Evolutionary conservation across 139 green algal species (phyloP), one percentile per base, ranked within the genome.

Genomic region (Volvox reticuliferus): DNA sequence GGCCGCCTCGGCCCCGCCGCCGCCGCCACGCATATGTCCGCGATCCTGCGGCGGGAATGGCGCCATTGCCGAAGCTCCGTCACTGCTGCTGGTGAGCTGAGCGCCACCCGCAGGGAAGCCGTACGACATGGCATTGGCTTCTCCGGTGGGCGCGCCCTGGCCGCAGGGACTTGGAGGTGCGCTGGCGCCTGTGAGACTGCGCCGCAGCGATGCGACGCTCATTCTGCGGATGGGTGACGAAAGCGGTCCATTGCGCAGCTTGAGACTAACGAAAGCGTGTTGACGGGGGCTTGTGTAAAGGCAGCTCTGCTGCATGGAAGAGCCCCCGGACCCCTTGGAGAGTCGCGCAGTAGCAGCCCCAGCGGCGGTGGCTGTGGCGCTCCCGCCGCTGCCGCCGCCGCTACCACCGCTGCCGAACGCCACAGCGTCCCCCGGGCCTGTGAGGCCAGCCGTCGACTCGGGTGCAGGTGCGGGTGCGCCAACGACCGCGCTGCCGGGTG

Each of bases 241-340:
- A 24, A 79, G 63, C 33, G 63, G 81, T 1, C 20, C 16, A n/a
- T 87, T 50, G 2, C 81, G 61, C 18, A 88, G 33, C 33, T 88
- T 88, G 28, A 88, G 82, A 32, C 82, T 88, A 1, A 88, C 63
- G 32, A 67, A 79, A 24, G 63, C 65, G 65, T 88, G 82, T 9
- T 50, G 63, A 1, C 82, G 82, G 33, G 82, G 82, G n/a, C 63
- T 79, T 0, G 37, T 33, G 62, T 88, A 88, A 24, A 88, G 65
- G 65, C 82, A 79, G 33, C 63, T 88, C 26, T 32, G 81, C 61
- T 2, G 61, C 16, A 17, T 35, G 36, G 36, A 35, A 5, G 19
- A 44, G 19, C 63, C 36, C 37, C 9, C 78, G 78, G 36, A 26
- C 76, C 30, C 21, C 76, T 30, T 9, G 21, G 21, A 28, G 21